Conservation (phyloP, 345 rosid genomes). For the Trapa bicornis region DNA sequence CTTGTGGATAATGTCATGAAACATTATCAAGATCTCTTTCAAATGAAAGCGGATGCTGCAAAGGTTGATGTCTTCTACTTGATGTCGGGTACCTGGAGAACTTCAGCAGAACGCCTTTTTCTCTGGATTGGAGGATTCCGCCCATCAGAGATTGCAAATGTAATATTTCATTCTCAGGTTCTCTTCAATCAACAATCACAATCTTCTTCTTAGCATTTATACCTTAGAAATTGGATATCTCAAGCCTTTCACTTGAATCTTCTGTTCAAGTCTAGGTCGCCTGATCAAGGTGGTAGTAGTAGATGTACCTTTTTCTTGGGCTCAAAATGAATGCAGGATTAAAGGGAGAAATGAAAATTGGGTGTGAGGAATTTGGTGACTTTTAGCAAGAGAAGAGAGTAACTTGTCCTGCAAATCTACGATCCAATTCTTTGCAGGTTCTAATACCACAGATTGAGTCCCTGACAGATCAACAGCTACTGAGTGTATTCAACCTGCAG, state of each 20-base stretch:
- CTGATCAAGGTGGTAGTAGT: too few species aligned
- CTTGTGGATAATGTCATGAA: conserved; percentile 60
- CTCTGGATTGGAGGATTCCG: conserved; percentile 93
- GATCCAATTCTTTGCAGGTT: conserved; percentile 25
- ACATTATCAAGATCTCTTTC: conserved; percentile 60
- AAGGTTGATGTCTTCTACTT: conserved; percentile 76
- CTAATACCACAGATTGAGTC: conserved; percentile 57
- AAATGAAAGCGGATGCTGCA: conserved; percentile 66
- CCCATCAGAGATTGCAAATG: conserved; percentile 73
- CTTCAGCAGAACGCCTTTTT: conserved; percentile 57
- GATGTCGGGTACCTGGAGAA: conserved; percentile 77
- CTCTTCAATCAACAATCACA: too few species aligned
- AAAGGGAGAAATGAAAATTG: too few species aligned
- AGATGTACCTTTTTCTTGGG: too few species aligned
- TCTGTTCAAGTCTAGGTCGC: too few species aligned
- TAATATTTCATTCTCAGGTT: conserved; percentile 12
- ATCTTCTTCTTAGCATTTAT: too few species aligned
- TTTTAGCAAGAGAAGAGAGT: too few species aligned
- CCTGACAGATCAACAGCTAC: conserved; percentile 56
- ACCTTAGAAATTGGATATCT: too few species aligned
- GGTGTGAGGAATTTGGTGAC: too few species aligned
- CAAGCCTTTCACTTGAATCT: too few species aligned
- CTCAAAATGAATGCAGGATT: too few species aligned
- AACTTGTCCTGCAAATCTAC: too few species aligned
- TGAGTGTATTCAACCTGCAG: conserved; percentile 39